Base-by-base conservation (phyloP, 805 yeast species). In the Lachancea sp. region DNA sequence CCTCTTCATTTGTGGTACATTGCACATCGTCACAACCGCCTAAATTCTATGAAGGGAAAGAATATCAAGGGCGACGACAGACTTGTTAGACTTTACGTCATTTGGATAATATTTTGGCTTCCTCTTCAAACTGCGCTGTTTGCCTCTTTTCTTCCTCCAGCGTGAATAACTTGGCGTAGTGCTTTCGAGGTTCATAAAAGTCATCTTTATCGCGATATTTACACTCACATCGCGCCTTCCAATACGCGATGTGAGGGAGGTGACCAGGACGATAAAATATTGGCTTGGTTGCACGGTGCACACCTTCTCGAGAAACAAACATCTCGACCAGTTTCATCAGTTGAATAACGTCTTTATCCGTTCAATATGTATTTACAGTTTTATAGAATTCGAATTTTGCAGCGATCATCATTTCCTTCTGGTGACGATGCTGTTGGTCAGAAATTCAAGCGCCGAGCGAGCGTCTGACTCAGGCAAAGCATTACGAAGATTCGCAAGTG, bases 101-200 rank as follows among this genome's bases (percentile, higher is more conserved):
- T 65, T 7, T 84, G 78, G 68, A 66, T 78, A 54, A 51, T 79
- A 5, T 52, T 74, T 0, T 90, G 95, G 95, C 70, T 68, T 18
- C 59, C 81, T 5, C 54, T 80, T 2, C 96, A 90, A 63, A 75
- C 90, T 0, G 74, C 78, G 1, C 66, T 90, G 41, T 90, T 78
- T 66, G 86, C 83, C 7, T 81, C 81, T n/a, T 90, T 86, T 58
- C 69, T 90, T 36, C 98, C 97, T 2, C 98, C 98, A 3, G 98
- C 98, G n/a, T 88, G 61, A 60, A n/a, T 11, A 45, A 13, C n/a
- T 12, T 29, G 27, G 25, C 9, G 8, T 13, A 6, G 16, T 16
- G 6, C 5, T 32, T 11, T 13, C 18, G n/a, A n/a, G n/a, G n/a
- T n/a, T n/a, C n/a, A n/a, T n/a, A n/a, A n/a, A n/a, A n/a, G n/a